phyloP scores from a whole-genome alignment of 139 green algal species.

The Coelastrella sp. region DNA sequence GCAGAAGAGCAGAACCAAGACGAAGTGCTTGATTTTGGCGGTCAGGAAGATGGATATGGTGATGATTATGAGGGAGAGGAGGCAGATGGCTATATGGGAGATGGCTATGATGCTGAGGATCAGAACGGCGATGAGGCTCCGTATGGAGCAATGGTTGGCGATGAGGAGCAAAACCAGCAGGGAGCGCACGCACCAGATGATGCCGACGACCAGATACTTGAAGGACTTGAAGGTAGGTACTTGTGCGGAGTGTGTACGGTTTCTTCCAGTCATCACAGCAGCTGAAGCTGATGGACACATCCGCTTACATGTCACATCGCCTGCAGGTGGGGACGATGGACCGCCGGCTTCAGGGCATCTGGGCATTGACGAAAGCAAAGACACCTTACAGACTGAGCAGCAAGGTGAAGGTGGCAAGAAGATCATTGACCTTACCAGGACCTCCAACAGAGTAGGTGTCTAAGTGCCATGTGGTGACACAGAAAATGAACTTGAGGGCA shows the following conservation, averaged over 20 bases:
- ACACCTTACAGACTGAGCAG: too few relatives aligned
- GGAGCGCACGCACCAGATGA: conserved; percentile 10
- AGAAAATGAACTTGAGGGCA: too few relatives aligned
- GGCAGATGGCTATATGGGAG: neutral
- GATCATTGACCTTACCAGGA: conserved; percentile 36
- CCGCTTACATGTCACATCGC: too few relatives aligned
- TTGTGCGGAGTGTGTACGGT: too few relatives aligned
- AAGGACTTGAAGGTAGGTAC: conserved; percentile 12
- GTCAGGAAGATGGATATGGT: neutral
- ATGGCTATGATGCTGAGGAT: neutral
- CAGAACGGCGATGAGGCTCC: neutral
- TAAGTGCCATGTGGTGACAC: neutral
- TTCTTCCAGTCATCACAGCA: too few relatives aligned
- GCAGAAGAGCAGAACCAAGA: conserved; percentile 15
- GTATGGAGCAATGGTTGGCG: neutral
- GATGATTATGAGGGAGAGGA: conserved; percentile 1
- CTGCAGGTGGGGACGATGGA: too few relatives aligned
- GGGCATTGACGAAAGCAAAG: too few relatives aligned
- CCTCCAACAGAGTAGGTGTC: conserved; percentile 26
- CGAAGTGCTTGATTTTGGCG: conserved; percentile 15
- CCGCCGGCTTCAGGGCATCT: too few relatives aligned
- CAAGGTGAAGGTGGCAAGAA: conserved; percentile 1
- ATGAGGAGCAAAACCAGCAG: neutral
- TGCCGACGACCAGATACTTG: neutral
- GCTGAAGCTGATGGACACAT: neutral